Conservation (phyloP, 768 basidiomycete genomes). For the Auriscalpium orientale region DNA sequence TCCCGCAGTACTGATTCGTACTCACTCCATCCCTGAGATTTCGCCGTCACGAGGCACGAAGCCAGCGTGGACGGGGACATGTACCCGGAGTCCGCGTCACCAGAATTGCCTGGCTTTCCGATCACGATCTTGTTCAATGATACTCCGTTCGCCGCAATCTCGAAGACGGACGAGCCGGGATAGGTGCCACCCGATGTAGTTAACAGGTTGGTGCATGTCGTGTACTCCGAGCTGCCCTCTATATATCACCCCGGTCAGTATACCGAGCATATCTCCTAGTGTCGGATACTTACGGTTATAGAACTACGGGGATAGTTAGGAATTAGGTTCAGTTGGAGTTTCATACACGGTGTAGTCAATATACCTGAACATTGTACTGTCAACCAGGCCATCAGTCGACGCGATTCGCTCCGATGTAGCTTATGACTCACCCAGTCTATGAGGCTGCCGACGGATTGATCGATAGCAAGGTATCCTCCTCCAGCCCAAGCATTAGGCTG, state of each 20-base stretch:
- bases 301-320: slow-evolving; percentile 30
- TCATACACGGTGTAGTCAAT: not conserved
- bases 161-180: slow-evolving; percentile 39
- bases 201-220: slow-evolving; percentile 31
- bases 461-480: slow-evolving; percentile 33
- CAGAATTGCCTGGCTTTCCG: slow-evolving; percentile 54
- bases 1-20: not conserved
- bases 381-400: no score
- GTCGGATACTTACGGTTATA: slow-evolving; percentile 21
- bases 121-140: slow-evolving; percentile 60
- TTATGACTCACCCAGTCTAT: slow-evolving; percentile 34
- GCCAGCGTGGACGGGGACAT: slow-evolving; percentile 49
- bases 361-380: slow-evolving; percentile 37
- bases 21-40: slow-evolving; percentile 59
- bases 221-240: slow-evolving; percentile 34
- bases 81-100: slow-evolving; percentile 42
- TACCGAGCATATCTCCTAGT: not conserved
- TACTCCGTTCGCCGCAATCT: slow-evolving; percentile 50
- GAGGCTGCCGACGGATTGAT: slow-evolving; percentile 32
- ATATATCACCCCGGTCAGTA: not conserved
- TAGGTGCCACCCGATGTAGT: slow-evolving; percentile 30
- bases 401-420: no score
- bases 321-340: not conserved
- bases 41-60: slow-evolving; percentile 50
- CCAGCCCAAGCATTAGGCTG: slow-evolving; percentile 26